These are phyloP conservation scores for Botrytis medusae DNA, from an alignment of 2,329 filamentous ascomycete species.

Conservation along the genomic window DNA sequence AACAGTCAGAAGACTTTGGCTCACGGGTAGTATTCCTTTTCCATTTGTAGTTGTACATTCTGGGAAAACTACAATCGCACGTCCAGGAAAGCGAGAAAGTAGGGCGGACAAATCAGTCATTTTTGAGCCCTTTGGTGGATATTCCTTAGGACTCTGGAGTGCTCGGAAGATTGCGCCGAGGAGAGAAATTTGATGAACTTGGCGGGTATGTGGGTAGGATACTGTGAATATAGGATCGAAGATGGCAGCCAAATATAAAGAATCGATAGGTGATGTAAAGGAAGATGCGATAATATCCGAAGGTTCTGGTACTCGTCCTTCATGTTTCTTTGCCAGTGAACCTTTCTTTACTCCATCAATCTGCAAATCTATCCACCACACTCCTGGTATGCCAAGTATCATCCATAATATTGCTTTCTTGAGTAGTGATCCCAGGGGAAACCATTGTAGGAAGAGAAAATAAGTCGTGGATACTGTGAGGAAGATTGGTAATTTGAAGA, in stretches of 20 bases:
- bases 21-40: conserved; percentile 81
- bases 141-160: conserved; percentile 58
- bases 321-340: conserved; percentile 73
- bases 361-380: conserved; percentile 99
- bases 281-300: conserved; percentile 84
- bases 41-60: conserved; percentile 95
- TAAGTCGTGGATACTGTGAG: conserved; percentile 66
- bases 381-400: conserved; percentile 82
- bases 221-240: conserved; percentile 95
- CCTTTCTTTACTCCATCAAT: conserved; percentile 95
- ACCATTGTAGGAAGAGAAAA: conserved; percentile 79
- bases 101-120: conserved; percentile 65
- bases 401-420: conserved; percentile 88
- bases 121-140: conserved; percentile 47
- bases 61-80: conserved; percentile 83
- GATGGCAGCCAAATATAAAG: conserved; percentile 89
- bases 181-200: conserved; percentile 75
- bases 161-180: conserved; percentile 72
- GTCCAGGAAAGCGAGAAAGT: conserved; percentile 65
- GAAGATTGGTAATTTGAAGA: conserved; percentile 77
- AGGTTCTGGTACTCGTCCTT: conserved; percentile 72
- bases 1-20: conserved; percentile 70
- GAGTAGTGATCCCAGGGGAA: conserved; percentile 66
- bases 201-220: conserved; percentile 72
- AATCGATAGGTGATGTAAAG: conserved; percentile 89